phyloP scores from a whole-genome alignment of 352 stramenopile genomes.

The Globisporangium uncinulatum region DNA sequence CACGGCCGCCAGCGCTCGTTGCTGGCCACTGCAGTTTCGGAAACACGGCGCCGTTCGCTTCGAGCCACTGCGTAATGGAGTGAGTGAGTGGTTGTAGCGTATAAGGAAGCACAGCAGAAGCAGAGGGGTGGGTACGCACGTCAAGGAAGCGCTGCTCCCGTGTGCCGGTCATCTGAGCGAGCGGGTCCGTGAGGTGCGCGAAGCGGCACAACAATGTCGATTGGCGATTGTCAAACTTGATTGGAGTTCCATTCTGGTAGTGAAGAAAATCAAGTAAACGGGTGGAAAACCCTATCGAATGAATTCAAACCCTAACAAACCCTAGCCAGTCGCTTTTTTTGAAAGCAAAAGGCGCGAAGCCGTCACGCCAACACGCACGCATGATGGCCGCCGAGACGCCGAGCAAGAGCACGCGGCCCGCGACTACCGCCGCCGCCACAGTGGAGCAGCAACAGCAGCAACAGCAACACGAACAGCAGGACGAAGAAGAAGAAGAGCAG shows the following conservation, averaged over 20 bases:
- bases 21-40: constrained; percentile 75
- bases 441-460: not conserved
- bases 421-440: not conserved
- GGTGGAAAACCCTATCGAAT: not conserved
- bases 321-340: not conserved
- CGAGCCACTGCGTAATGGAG: constrained; percentile 41
- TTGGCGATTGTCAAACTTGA: not conserved
- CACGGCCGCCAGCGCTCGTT: constrained; percentile 34
- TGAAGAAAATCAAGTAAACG: not conserved
- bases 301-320: constrained; percentile 1
- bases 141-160: constrained; percentile 47
- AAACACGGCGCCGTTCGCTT: constrained; percentile 61
- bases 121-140: constrained; percentile 8
- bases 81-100: not conserved
- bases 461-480: not conserved
- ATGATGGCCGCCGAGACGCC: constrained; percentile 1
- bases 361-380: not conserved
- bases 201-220: not conserved
- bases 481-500: not conserved
- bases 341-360: constrained; percentile 1
- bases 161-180: not conserved
- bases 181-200: not conserved
- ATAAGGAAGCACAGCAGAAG: not conserved
- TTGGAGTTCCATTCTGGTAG: not conserved
- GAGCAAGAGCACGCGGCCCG: not conserved